Evolutionary conservation across 2,329 filamentous ascomycete genomes (phyloP).

Genomic region (Xylaria arbuscula): DNA sequence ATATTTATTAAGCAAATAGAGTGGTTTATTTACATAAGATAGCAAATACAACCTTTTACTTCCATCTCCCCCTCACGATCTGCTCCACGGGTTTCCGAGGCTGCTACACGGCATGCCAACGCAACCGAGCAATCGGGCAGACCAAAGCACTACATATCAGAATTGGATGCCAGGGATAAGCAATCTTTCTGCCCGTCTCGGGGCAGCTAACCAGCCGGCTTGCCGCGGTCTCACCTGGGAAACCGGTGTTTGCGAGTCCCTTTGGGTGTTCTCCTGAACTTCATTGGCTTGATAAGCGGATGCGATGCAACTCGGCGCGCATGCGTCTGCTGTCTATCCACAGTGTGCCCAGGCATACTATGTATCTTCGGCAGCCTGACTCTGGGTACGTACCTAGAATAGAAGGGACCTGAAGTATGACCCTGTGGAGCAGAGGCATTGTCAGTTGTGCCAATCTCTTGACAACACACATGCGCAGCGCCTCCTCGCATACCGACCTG

Average conservation of each 20-base stretch:
- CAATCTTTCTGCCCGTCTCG: conserved; percentile 6
- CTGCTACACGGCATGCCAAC: neutral
- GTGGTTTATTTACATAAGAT: neutral
- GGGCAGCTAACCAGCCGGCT: neutral
- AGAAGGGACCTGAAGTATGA: conserved; percentile 17
- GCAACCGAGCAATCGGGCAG: neutral
- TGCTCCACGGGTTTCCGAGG: neutral
- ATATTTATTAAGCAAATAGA: too few species aligned
- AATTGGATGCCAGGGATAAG: neutral
- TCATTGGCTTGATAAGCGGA: conserved; percentile 6
- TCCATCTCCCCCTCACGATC: too few species aligned
- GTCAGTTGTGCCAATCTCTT: conserved; percentile 21
- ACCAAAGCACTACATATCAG: neutral
- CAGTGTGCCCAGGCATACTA: neutral
- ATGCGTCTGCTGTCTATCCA: neutral
- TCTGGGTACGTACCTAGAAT: conserved; percentile 22
- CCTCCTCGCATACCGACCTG: conserved; percentile 30
- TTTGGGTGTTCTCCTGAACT: neutral
- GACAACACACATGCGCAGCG: conserved; percentile 26
- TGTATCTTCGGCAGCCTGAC: neutral
- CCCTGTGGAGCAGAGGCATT: conserved; percentile 25
- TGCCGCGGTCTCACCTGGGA: conserved; percentile 2
- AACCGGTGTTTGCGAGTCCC: conserved; percentile 2
- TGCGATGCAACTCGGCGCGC: conserved; percentile 5
- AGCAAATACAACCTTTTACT: neutral